Conservation (phyloP, 257 asterid species). For the Solanum habrochaites region DNA sequence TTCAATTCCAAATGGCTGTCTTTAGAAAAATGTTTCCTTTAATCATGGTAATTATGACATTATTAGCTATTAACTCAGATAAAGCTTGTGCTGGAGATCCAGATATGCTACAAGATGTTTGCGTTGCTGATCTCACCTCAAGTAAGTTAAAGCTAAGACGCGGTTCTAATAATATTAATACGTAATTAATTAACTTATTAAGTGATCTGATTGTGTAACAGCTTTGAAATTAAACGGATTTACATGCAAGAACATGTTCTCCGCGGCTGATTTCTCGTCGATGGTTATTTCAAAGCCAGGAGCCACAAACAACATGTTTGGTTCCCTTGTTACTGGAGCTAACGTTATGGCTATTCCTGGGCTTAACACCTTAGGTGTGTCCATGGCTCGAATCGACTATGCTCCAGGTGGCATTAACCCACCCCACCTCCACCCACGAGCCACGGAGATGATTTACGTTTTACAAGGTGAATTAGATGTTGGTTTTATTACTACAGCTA, state of each 20-base stretch:
- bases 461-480: constrained; percentile 63
- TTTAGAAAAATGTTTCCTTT: background rate
- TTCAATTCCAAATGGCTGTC: constrained; percentile 4
- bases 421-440: constrained; percentile 88
- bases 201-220: constrained; percentile 6
- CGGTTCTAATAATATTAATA: background rate
- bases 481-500: constrained; percentile 76
- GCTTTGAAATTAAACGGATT: constrained; percentile 54
- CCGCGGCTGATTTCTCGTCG: constrained; percentile 58
- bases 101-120: constrained; percentile 47
- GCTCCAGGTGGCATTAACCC: constrained; percentile 81
- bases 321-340: constrained; percentile 56
- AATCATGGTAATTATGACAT: background rate
- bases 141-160: constrained; percentile 2
- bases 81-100: constrained; percentile 31
- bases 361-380: constrained; percentile 77
- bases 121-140: constrained; percentile 58
- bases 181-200: background rate
- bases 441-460: constrained; percentile 67
- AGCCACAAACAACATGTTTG: constrained; percentile 50
- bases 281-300: constrained; percentile 33
- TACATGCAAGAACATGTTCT: constrained; percentile 36
- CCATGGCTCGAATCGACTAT: constrained; percentile 63
- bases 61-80: background rate
- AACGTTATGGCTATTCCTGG: constrained; percentile 59